Percentiles rank a stretch among this genome's conserved stretches.
Conservation (phyloP, 148 eudicot genomes). For the Mesembryanthemum crystallinum region DNA sequence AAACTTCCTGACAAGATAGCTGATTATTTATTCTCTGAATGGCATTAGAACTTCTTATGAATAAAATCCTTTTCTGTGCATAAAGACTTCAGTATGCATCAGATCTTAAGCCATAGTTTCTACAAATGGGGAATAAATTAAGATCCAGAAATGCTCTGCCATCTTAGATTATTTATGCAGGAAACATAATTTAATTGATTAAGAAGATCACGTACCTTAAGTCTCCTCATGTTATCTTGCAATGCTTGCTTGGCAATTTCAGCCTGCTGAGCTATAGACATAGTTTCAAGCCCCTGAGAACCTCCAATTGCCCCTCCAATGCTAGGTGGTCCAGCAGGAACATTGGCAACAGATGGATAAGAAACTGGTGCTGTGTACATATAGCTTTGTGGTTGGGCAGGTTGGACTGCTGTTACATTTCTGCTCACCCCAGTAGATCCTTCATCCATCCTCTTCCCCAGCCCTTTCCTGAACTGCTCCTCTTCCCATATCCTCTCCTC, state of each 20-base stretch:
- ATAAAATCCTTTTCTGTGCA: too few species aligned
- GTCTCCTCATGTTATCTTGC: slow-evolving; percentile 65
- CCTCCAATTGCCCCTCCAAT: slow-evolving; percentile 60
- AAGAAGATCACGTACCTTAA: slow-evolving; percentile 49
- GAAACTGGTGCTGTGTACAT: slow-evolving; percentile 27
- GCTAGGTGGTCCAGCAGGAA: slow-evolving; percentile 33
- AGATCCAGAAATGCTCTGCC: not conserved
- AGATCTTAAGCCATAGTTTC: slow-evolving; percentile 4
- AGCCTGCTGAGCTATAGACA: slow-evolving; percentile 79
- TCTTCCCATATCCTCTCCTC: slow-evolving; percentile 95
- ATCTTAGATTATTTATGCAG: not conserved
- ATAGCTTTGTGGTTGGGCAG: slow-evolving; percentile 40
- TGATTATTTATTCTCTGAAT: too few species aligned
- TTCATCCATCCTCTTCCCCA: slow-evolving; percentile 90
- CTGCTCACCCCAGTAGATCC: slow-evolving; percentile 41
- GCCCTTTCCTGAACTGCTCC: slow-evolving; percentile 84
- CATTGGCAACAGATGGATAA: slow-evolving; percentile 34
- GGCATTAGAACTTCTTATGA: too few species aligned
- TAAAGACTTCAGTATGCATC: too few species aligned
- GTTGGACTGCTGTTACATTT: slow-evolving; percentile 39
- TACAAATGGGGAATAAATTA: not conserved
- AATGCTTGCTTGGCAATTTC: slow-evolving; percentile 76
- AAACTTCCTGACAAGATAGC: too few species aligned
- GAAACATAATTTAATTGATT: not conserved
- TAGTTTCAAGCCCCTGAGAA: slow-evolving; percentile 38